Evolutionary conservation across 2,329 filamentous ascomycete species (phyloP), one percentile per base, ranked within the genome.

Genomic region (Rutstroemia sp.): DNA sequence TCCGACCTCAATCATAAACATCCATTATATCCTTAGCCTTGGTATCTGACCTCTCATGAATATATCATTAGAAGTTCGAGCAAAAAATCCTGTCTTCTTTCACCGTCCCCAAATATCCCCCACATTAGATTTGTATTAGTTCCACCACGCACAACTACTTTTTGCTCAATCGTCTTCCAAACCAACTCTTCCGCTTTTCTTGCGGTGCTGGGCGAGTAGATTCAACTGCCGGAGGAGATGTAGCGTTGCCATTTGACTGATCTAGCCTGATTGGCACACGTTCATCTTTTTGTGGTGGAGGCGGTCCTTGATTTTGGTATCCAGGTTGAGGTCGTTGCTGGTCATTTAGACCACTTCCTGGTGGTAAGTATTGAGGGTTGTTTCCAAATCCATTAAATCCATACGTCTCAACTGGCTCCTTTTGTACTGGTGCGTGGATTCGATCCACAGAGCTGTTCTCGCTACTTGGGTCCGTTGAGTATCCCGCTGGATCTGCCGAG

Each of bases 401-500:
- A 64, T 89, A 89, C 60, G 78, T 80, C 54, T 87, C 85, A 5
- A 73, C 67, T 7, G 78, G 77, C 49, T 84, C 79, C 25, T 76
- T 79, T 64, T 46, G 48, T 38, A 76, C 74, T 5, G 77, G 75
- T 51, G 84, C 80, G 57, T 78, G 75, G 23, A 84, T 76, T 60
- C 89, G 85, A 68, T 96, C 89, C 64, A 95, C 82, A 1, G 90
- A 95, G 73, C 89, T 95, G 73, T 95, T 95, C 68, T 96, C 88
- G 68, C 91, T 96, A 73, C 88, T 75, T 44, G 89, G 92, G 68
- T 96, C 91, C 58, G 90, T 95, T 62, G 86, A 86, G 71, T 94
- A 92, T 56, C 84, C 86, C 68, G 82, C 85, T 12, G 84, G 84
- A 57, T 96, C 91, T 54, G 76, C 83, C 61, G 86, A 83, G 63